Base-by-base conservation (phyloP, 2,329 filamentous ascomycete species). In the Grosmannia penicillata region DNA sequence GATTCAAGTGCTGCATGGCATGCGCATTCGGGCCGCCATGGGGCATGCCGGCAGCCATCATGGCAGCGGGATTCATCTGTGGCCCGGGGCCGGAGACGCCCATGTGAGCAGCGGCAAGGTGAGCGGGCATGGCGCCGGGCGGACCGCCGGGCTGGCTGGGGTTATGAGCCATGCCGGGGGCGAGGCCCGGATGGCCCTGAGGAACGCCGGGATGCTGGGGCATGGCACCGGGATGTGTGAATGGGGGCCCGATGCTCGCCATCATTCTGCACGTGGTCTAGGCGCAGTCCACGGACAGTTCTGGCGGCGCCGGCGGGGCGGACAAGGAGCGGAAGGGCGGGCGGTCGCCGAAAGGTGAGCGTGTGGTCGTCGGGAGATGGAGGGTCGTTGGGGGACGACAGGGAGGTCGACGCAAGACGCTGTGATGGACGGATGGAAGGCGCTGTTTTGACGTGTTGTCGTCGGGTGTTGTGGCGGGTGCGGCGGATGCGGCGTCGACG, bases 31-130 rank as follows among this genome's bases (percentile, higher is more conserved):
- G 72, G 38, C 61, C 63, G 38, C 78, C 74, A 23, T 78, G 78
- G 45, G 80, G 79, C 75, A 87, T 83, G 41, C 72, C 77, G 46
- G 63, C n/a, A n/a, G n/a, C 72, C 79, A 87, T 84, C 68, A 86
- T 72, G 40, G 75, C 70, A 22, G 71, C 72, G 50, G 82, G 78
- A 54, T 75, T 82, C 47, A 83, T 77, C 54, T 82, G 79, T 44
- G 71, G 73, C 47, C 75, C 76, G 17, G 81, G 78, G 26, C 73
- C 79, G 41, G 81, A 82, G 22, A 80, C 80, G 44, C 72, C 76
- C 62, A 82, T 81, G 49, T 82, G 78, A 17, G 59, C 61, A 26
- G 59, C 61, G 25, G 59, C 60, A 49, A 77, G 68, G 57, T 82
- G 79, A 55, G 81, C 80, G 48, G 71, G 71, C 56, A 80, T 76